A percentile compares a stretch with the other conserved stretches of the same genome.
Evolutionary conservation across 2,329 filamentous ascomycete species (phyloP).

Genomic region (Calonectria pauciramosa): DNA sequence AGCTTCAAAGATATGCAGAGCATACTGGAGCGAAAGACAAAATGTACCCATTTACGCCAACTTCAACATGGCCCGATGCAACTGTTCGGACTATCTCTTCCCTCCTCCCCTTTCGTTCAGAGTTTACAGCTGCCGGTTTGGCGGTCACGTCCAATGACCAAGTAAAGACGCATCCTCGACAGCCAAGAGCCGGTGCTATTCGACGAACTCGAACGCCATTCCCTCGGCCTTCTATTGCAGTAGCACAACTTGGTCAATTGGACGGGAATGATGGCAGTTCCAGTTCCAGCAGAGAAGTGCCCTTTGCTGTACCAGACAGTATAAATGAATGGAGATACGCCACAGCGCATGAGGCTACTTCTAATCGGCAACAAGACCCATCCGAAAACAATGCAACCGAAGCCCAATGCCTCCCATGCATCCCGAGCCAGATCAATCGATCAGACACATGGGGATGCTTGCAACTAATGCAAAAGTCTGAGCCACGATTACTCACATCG

Average conservation of each 20-base stretch:
- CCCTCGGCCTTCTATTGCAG: slow-evolving; percentile 3
- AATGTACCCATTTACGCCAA: slow-evolving; percentile 55
- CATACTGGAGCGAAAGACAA: slow-evolving; percentile 55
- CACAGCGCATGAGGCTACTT: slow-evolving; percentile 49
- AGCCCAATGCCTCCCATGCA: slow-evolving; percentile 48
- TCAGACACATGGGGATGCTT: slow-evolving; percentile 39
- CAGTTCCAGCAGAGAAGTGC: slow-evolving; percentile 49
- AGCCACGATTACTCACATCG: slow-evolving; percentile 4
- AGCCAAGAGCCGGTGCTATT: slow-evolving; percentile 25
- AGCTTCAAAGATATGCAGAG: slow-evolving; percentile 50
- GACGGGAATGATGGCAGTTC: slow-evolving; percentile 46
- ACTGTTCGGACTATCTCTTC: slow-evolving; percentile 66
- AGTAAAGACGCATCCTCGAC: slow-evolving; percentile 48
- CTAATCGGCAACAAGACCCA: slow-evolving; percentile 36
- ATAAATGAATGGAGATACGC: slow-evolving; percentile 52
- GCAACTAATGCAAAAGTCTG: slow-evolving; percentile 35
- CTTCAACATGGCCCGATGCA: slow-evolving; percentile 54
- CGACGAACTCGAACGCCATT: slow-evolving; percentile 22
- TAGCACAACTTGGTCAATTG: slow-evolving; percentile 41
- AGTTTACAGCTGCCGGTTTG: slow-evolving; percentile 68
- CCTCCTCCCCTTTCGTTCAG: slow-evolving; percentile 65
- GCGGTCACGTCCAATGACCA: slow-evolving; percentile 67
- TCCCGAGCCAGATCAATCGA: slow-evolving; percentile 39
- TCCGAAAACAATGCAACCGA: slow-evolving; percentile 17
- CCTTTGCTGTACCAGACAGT: slow-evolving; percentile 46